Base-by-base conservation (phyloP, 306 rosid genomes). In the Amphicarpaea edgeworthii region DNA sequence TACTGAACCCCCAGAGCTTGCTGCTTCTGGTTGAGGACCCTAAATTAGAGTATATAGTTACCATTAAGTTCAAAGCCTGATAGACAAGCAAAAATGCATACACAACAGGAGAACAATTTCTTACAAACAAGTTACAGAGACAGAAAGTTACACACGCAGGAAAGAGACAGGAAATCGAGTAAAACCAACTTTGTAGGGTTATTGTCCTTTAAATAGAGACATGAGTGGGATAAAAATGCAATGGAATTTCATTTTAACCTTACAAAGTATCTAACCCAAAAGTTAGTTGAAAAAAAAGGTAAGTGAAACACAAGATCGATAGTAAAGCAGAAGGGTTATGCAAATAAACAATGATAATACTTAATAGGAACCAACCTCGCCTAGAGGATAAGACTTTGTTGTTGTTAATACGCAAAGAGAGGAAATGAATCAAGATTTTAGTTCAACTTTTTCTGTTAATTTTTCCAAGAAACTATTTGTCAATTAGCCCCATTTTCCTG, bases 1-100 rank as follows among this genome's bases (percentile, higher is more conserved):
- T 43, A 81, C 86, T 0, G 97, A 75, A n/a, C 81, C 97, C 57
- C 82, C 90, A 3, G 88, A 77, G 45, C 88, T 85, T 57, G 82
- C 86, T 57, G 82, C 95, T 69, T 84, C 98, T 61, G 90, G 85
- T 74, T 89, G 89, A 70, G 90, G 97, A 37, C 99, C 97, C 99
- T 95, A 51, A 42, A 81, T 76, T 38, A 60, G 47, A 73, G 80
- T 17, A 75, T 37, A 61, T 38, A 30, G 60, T 46, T 42, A 70
- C 38, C 63, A 63, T 61, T 58, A 47, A 79, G 72, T 62, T 72
- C 67, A 26, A 72, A 30, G 58, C 42, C 65, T 15, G 3, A 67
- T 41, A 46, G 40, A 79, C 23, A 54, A 50, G 75, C 10, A 46
- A 60, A 60, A 30, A 14, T 20, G n/a, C 63, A 73, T 16, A 41